Evolutionary conservation across 139 green algal species (phyloP).

Genomic region (Tetraselmis striata): DNA sequence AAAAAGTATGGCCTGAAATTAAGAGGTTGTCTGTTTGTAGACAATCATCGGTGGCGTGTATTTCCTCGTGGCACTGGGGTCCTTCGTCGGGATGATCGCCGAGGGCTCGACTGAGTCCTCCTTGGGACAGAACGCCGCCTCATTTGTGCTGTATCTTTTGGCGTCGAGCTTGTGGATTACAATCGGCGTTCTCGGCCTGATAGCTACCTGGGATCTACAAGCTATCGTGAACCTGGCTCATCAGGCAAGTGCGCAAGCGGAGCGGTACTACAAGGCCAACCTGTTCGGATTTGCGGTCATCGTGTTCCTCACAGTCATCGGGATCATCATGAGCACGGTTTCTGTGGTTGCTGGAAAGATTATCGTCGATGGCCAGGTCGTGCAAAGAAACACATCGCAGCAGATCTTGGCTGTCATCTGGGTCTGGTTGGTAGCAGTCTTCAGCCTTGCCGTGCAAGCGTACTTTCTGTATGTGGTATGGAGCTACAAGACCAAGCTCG

Average conservation of each 20-base stretch:
- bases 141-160: not conserved
- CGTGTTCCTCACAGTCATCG: not conserved
- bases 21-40: no score
- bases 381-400: not conserved
- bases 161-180: not conserved
- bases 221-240: not conserved
- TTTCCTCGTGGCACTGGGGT: not conserved
- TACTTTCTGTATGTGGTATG: not conserved
- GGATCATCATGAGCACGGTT: not conserved
- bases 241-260: not conserved
- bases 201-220: not conserved
- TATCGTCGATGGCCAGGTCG: not conserved
- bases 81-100: not conserved
- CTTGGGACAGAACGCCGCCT: not conserved
- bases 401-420: not conserved
- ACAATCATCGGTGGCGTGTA: not conserved
- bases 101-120: not conserved
- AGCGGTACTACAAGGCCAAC: not conserved
- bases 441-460: not conserved
- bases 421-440: not conserved
- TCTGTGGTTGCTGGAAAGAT: not conserved
- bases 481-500: not conserved
- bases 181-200: not conserved
- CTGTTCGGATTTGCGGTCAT: not conserved
- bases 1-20: no score